phyloP scores from a whole-genome alignment of 2,329 filamentous ascomycete species.

The Colletotrichum graminicola region DNA sequence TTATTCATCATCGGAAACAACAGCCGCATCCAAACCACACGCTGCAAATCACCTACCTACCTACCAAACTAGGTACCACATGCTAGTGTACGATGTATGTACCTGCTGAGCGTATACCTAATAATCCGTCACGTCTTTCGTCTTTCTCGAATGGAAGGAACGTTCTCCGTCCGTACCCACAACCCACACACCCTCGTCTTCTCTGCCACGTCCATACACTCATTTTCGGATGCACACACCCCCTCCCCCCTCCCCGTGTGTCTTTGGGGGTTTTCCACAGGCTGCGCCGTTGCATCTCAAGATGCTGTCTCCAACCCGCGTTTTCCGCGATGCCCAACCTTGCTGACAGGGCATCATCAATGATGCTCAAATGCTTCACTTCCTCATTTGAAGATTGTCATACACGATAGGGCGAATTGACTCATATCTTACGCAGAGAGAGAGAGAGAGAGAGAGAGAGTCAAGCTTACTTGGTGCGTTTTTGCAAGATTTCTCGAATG shows the following conservation, averaged over 20 bases:
- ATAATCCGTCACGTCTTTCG: not conserved
- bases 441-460: not conserved
- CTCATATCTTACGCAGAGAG: not conserved
- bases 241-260: not conserved
- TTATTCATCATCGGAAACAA: not conserved
- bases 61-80: too few species aligned
- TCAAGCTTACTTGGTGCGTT: not conserved
- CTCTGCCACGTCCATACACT: not conserved
- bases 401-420: not conserved
- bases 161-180: conserved; percentile 3
- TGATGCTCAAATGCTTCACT: not conserved
- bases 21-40: conserved; percentile 16
- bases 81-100: too few species aligned
- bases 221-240: not conserved
- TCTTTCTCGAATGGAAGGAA: not conserved
- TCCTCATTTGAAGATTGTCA: not conserved
- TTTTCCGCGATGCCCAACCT: conserved; percentile 18
- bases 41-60: too few species aligned
- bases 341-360: not conserved
- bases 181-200: not conserved
- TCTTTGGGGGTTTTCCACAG: conserved; percentile 13
- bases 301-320: conserved; percentile 12
- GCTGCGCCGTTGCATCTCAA: conserved; percentile 31
- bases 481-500: not conserved
- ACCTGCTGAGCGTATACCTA: not conserved